These are phyloP conservation scores for Hyaloscypha finlandica DNA, from an alignment of 495 filamentous ascomycete genomes.

Conservation along the genomic window DNA sequence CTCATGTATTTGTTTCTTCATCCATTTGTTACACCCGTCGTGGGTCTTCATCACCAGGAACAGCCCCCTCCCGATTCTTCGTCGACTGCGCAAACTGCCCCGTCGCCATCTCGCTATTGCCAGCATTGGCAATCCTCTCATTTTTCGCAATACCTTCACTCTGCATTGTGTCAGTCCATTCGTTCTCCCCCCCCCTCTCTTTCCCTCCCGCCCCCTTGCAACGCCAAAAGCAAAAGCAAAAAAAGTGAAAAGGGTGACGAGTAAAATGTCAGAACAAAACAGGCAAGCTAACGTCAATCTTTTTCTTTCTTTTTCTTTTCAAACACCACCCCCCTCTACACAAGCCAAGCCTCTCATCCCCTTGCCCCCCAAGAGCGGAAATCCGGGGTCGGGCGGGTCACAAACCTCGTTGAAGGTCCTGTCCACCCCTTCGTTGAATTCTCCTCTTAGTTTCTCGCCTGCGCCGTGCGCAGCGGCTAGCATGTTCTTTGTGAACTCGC, in stretches of 20 bases:
- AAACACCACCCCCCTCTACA: not conserved
- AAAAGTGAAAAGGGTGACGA: not conserved
- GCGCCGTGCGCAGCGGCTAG: conserved; percentile 12
- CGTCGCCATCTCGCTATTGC: conserved; percentile 19
- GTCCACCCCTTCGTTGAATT: conserved; percentile 9
- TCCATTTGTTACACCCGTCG: not conserved
- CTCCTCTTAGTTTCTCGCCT: conserved; percentile 11
- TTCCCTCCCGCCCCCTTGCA: not conserved
- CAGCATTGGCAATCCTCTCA: conserved; percentile 16
- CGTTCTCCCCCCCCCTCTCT: not conserved
- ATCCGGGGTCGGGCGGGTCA: not conserved
- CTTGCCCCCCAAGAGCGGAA: not conserved
- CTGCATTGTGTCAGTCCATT: not conserved
- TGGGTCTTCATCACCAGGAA: conserved; percentile 2
- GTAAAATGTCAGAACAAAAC: not conserved
- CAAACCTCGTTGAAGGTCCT: conserved; percentile 9
- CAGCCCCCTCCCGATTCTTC: conserved; percentile 25
- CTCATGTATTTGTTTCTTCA: no score
- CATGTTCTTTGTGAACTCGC: conserved; percentile 7
- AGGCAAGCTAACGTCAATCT: conserved; percentile 2
- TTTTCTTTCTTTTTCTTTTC: not conserved
- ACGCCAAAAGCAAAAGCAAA: not conserved
- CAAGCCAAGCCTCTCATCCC: not conserved
- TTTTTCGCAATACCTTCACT: conserved; percentile 15
- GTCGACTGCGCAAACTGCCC: conserved; percentile 15